A percentile compares a stretch with the other conserved stretches of the same genome.
Conservation (phyloP, 495 filamentous ascomycete species). For the Neurospora sp. region DNA sequence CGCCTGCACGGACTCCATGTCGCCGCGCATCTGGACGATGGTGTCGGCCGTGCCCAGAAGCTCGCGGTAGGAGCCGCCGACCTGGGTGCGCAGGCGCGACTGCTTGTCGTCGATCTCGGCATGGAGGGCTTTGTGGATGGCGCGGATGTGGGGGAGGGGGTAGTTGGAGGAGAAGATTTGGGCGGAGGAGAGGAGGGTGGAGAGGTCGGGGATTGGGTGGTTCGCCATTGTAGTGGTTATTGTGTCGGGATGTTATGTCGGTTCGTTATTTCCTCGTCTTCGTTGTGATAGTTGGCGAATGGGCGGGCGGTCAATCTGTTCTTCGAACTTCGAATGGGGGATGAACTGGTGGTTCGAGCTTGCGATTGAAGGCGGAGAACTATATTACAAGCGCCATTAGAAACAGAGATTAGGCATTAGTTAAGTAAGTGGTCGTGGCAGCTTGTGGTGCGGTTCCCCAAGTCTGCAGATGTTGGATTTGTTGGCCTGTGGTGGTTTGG, state of each 20-base stretch:
- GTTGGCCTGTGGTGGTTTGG: background rate
- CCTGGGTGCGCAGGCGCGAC: slow-evolving; percentile 77
- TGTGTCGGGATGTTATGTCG: background rate
- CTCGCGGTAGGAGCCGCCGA: slow-evolving; percentile 89
- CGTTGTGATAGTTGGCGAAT: background rate
- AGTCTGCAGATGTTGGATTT: background rate
- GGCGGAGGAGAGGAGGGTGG: slow-evolving; percentile 49
- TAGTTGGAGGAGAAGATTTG: slow-evolving; percentile 62
- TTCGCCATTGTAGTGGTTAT: slow-evolving; percentile 14
- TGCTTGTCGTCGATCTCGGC: slow-evolving; percentile 62
- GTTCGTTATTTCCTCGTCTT: background rate
- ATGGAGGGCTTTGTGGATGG: slow-evolving; percentile 45
- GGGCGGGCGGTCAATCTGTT: background rate
- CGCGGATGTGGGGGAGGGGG: slow-evolving; percentile 54
- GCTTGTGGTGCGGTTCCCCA: background rate
- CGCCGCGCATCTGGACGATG: slow-evolving; percentile 76
- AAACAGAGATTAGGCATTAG: background rate
- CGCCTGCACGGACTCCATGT: slow-evolving; percentile 64
- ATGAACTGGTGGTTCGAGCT: background rate
- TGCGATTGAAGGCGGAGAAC: background rate
- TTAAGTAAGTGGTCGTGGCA: background rate
- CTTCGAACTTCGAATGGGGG: background rate
- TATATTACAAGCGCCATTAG: background rate
- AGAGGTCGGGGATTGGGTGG: slow-evolving; percentile 24
- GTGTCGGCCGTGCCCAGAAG: slow-evolving; percentile 85